Evolutionary conservation across 1,139 yeast genomes (phyloP).

Genomic region (Geotrichum bryndzae): DNA sequence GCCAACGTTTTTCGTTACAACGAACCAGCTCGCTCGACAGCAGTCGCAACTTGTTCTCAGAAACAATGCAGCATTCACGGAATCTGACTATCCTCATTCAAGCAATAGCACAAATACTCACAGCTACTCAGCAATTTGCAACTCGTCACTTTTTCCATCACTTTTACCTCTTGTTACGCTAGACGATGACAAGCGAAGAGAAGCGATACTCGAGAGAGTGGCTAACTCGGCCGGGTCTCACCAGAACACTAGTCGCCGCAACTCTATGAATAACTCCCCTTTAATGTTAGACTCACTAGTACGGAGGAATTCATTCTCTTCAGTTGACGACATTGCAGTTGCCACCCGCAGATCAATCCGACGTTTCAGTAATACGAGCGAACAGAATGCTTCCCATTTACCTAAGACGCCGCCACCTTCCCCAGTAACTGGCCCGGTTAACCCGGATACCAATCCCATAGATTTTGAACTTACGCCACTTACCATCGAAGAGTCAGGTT

Average conservation of each 20-base stretch:
- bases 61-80: constrained; percentile 15
- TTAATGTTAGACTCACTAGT: constrained; percentile 2
- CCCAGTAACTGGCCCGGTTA: constrained; percentile 14
- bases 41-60: constrained; percentile 35
- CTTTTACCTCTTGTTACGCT: constrained; percentile 30
- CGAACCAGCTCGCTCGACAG: constrained; percentile 38
- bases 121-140: constrained; percentile 18
- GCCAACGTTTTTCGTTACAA: constrained; percentile 37
- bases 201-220: constrained; percentile 21
- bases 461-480: neutral
- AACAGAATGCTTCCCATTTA: neutral
- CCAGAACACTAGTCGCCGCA: constrained; percentile 19
- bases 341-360: neutral
- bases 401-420: constrained; percentile 17
- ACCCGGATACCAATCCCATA: constrained; percentile 2
- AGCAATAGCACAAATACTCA: constrained; percentile 14
- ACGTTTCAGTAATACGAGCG: constrained; percentile 3
- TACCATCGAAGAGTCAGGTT: neutral
- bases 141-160: constrained; percentile 24
- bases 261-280: neutral
- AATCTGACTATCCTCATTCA: constrained; percentile 12
- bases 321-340: neutral
- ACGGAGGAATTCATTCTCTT: neutral
- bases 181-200: constrained; percentile 32
- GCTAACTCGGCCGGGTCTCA: constrained; percentile 16